Conservation (phyloP, 2,329 filamentous ascomycete species). For the Colletotrichum tofieldiae region DNA sequence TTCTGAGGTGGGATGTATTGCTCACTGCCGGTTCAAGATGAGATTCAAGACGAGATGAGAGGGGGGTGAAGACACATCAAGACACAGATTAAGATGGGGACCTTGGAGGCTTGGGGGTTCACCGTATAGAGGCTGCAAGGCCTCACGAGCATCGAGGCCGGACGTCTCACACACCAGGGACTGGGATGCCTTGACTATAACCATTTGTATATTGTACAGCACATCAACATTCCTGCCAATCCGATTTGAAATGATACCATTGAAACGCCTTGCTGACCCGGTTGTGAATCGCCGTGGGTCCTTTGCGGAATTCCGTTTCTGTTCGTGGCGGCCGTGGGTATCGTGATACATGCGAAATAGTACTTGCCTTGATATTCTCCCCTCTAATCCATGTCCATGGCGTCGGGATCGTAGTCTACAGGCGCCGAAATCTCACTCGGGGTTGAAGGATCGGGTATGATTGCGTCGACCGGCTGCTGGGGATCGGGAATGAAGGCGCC, state of each 20-base stretch:
- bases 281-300: not conserved
- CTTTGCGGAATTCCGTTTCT: not conserved
- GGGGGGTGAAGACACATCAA: not conserved
- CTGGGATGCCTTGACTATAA: conserved; percentile 19
- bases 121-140: not conserved
- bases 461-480: conserved; percentile 24
- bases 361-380: conserved; percentile 19
- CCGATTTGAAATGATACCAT: conserved; percentile 23
- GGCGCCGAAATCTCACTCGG: conserved; percentile 27
- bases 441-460: conserved; percentile 14
- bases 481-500: conserved; percentile 18
- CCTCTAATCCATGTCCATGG: conserved; percentile 77
- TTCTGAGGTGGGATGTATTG: not conserved
- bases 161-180: conserved; percentile 12
- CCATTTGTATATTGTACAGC: conserved; percentile 30
- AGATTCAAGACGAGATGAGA: conserved; percentile 6
- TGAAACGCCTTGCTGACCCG: conserved; percentile 26
- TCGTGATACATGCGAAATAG: conserved; percentile 11
- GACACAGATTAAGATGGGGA: conserved; percentile 3
- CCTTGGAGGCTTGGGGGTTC: not conserved
- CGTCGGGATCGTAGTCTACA: conserved; percentile 67
- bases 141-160: conserved; percentile 11
- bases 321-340: conserved; percentile 17
- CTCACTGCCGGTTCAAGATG: conserved; percentile 29
- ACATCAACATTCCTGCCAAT: conserved; percentile 12